phyloP scores from a whole-genome alignment of 2,329 filamentous ascomycete genomes.

The Aureobasidium zeae region DNA sequence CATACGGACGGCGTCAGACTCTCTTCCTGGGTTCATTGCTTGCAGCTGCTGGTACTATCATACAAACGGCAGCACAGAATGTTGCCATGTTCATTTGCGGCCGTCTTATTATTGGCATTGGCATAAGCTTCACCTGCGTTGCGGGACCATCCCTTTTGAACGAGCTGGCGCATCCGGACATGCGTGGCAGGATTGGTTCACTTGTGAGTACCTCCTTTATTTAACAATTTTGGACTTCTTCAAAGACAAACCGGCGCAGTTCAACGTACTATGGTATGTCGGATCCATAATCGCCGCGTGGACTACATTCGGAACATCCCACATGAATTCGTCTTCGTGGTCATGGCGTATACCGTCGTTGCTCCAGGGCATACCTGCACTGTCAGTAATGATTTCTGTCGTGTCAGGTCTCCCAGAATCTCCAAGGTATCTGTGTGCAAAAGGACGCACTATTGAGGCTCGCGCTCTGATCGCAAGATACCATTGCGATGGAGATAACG shows the following conservation, averaged over 20 bases:
- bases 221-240: too few relatives aligned
- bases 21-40: conserved; percentile 20
- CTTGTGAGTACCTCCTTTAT: too few relatives aligned
- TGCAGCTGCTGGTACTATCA: conserved; percentile 20
- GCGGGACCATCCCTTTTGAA: conserved; percentile 11
- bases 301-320: conserved; percentile 21
- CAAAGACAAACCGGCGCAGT: conserved; percentile 24
- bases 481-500: conserved; percentile 36
- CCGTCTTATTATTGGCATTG: conserved; percentile 27
- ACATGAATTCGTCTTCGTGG: conserved; percentile 22
- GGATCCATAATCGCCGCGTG: conserved; percentile 23
- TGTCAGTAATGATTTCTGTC: conserved; percentile 19
- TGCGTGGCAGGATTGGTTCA: neutral
- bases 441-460: conserved; percentile 23
- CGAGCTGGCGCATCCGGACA: conserved; percentile 10
- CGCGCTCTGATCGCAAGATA: conserved; percentile 32
- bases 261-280: conserved; percentile 21
- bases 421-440: conserved; percentile 22
- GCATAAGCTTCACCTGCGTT: conserved; percentile 28
- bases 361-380: conserved; percentile 21
- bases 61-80: conserved; percentile 21
- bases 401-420: conserved; percentile 24
- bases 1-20: conserved; percentile 23
- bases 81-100: conserved; percentile 21
- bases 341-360: conserved; percentile 24